Evolutionary conservation across 768 basidiomycete genomes (phyloP).

Genomic region (Chiua virens): DNA sequence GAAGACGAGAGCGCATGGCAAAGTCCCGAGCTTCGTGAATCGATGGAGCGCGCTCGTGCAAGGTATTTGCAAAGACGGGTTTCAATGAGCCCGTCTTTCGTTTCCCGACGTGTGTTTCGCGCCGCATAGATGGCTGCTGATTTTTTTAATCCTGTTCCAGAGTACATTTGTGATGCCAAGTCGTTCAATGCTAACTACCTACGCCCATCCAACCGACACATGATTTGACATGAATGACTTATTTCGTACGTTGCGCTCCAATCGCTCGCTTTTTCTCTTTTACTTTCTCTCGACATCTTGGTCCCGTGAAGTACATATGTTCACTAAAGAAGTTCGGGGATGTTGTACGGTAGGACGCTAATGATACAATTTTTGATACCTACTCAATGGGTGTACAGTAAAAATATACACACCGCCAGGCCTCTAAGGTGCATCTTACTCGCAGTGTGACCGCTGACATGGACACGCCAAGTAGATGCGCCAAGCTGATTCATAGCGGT

Average conservation of each 20-base stretch:
- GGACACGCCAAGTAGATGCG: too few species aligned
- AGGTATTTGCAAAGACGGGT: slow-evolving; percentile 18
- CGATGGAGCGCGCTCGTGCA: slow-evolving; percentile 68
- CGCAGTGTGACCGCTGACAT: too few species aligned
- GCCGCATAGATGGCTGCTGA: neutral
- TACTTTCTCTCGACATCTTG: neutral
- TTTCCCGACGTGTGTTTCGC: neutral
- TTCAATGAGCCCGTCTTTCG: slow-evolving; percentile 4
- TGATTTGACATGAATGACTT: slow-evolving; percentile 1
- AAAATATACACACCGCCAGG: too few species aligned
- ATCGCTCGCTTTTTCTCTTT: neutral
- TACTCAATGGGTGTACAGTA: too few species aligned
- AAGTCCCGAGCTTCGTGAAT: slow-evolving; percentile 66
- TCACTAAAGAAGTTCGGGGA: neutral
- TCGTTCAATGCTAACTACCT: neutral
- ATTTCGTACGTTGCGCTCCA: slow-evolving; percentile 1
- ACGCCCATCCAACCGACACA: neutral
- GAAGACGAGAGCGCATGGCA: slow-evolving; percentile 56
- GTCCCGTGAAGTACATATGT: neutral
- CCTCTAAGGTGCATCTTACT: too few species aligned
- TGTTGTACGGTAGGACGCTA: slow-evolving; percentile 4
- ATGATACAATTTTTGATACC: neutral
- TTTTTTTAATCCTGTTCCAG: neutral
- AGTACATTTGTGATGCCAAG: neutral
- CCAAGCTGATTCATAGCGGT: too few species aligned